phyloP scores from a whole-genome alignment of 179 eudicot genomes.

The Amaranthus tricolor region DNA sequence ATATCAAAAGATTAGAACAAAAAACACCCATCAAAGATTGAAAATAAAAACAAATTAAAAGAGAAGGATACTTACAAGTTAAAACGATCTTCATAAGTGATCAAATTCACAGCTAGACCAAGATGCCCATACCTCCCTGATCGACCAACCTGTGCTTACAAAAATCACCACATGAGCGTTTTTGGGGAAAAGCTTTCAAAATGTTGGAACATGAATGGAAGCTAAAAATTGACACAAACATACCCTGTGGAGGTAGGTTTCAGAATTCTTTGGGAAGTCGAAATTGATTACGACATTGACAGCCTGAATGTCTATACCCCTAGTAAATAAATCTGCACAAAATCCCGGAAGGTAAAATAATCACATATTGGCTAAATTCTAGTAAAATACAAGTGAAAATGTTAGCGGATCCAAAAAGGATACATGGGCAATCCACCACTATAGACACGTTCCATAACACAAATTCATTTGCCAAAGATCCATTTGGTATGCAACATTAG shows the following conservation, averaged over 20 bases:
- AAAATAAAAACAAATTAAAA: neutral
- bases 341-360: neutral
- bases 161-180: neutral
- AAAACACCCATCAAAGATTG: neutral
- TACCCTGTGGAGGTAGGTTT: slow-evolving; percentile 91
- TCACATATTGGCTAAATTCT: neutral
- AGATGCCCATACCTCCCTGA: slow-evolving; percentile 94
- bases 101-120: slow-evolving; percentile 87
- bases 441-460: neutral
- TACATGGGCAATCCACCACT: neutral
- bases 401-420: neutral
- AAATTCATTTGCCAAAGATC: neutral
- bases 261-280: slow-evolving; percentile 81
- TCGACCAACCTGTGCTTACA: slow-evolving; percentile 67
- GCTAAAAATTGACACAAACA: slow-evolving; percentile 18
- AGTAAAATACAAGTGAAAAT: neutral
- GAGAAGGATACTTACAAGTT: slow-evolving; percentile 53
- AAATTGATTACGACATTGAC: slow-evolving; percentile 90
- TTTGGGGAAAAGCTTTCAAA: neutral
- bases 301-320: slow-evolving; percentile 94
- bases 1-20: slow-evolving; percentile 7
- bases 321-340: slow-evolving; percentile 71
- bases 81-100: slow-evolving; percentile 91
- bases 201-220: neutral
- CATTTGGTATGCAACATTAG: neutral